These are phyloP conservation scores for Nicotiana knightiana DNA, from an alignment of 257 asterid genomes.

Conservation along the genomic window DNA sequence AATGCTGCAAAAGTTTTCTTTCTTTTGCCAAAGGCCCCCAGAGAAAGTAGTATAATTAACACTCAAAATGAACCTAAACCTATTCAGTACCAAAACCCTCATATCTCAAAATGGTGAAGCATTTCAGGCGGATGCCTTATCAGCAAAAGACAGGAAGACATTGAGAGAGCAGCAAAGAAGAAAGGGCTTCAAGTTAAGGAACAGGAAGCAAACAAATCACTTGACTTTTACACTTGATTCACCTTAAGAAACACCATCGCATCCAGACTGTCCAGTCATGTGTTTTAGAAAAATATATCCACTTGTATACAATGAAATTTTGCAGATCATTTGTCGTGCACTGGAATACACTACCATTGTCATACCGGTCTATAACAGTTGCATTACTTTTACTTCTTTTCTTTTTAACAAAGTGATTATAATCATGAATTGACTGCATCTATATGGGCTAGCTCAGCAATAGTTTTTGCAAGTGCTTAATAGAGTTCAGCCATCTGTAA, in stretches of 20 bases:
- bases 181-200: background rate
- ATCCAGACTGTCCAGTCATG: background rate
- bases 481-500: background rate
- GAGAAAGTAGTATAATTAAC: background rate
- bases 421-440: background rate
- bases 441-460: background rate
- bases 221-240: background rate
- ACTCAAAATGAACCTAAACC: background rate
- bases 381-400: background rate
- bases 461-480: background rate
- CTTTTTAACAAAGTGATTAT: background rate
- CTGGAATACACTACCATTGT: background rate
- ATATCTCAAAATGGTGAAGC: background rate
- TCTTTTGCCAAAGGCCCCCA: background rate
- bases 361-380: background rate
- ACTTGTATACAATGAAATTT: background rate
- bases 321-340: background rate
- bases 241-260: background rate
- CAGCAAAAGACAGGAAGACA: background rate
- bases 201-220: background rate
- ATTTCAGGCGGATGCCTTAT: background rate
- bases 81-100: background rate
- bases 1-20: background rate
- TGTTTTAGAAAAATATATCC: background rate
- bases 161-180: background rate